Base-by-base conservation (phyloP, 768 basidiomycete genomes). In the Lactarius deliciosus region DNA sequence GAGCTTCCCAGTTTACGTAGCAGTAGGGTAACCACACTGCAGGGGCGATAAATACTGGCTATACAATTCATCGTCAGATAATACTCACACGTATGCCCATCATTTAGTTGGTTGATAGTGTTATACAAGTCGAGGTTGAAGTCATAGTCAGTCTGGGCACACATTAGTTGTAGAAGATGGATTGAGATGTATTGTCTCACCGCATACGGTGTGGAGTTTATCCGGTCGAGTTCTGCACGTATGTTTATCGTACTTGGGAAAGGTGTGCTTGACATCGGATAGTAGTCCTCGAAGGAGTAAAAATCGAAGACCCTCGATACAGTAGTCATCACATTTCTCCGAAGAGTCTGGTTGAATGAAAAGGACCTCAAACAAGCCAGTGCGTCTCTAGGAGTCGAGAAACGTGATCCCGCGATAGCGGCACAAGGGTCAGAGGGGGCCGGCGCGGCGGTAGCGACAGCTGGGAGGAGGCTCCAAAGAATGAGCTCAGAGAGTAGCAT, bases 41-140 rank as follows among this genome's bases (percentile, higher is more conserved):
- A 28, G 55, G 28, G 22, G 11, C 15, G 30, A 63, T 56, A 22
- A 45, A 30, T 5, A 20, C 20, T 3, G 34, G 15, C 22, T 13
- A 15, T 22, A 36, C 36, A 41, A 16, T 32, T 22, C 10, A 41
- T 20, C 5, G 45, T 40, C 25, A 25, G 59, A 50, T 36, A 4
- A 32, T 20, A 73, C 80, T 50, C 73, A 85, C 86, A 79, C 22
- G 87, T 89, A 68, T 88, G 87, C 2, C 87, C 87, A 71, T 88
- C 86, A 71, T 89, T 88, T 57, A 89, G 69, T 57, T 79, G 79
- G 34, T 81, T 85, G 0, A 81, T 80, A 68, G 83, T 81, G 59
- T 84, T 79, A 68, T 84, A 87, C 28, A 89, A 71, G 45, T 81
- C 86, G 55, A 78, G 78, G 72, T 83, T 86, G 76, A 89, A 88